Percentiles rank a stretch among this genome's conserved stretches.
phyloP scores from a whole-genome alignment of 768 basidiomycete species.

The Pholiota conissans region DNA sequence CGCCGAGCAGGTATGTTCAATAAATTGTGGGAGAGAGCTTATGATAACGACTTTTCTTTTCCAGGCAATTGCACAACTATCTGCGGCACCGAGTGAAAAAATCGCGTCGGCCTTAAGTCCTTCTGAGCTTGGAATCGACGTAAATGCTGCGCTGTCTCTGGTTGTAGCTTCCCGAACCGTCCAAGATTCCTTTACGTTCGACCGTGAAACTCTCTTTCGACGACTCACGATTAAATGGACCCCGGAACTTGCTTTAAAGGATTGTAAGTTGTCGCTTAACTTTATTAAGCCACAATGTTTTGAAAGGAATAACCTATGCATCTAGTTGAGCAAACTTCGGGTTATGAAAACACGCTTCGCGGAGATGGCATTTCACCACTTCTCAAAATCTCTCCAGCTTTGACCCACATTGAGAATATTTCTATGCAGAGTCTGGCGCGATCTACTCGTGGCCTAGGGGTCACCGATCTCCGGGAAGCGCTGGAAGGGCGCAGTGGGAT shows the following conservation, averaged over 20 bases:
- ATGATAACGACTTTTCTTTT: neutral
- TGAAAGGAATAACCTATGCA: neutral
- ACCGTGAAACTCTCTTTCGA: slow-evolving; percentile 52
- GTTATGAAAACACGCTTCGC: slow-evolving; percentile 54
- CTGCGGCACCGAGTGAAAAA: slow-evolving; percentile 11
- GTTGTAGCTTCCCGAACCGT: slow-evolving; percentile 54
- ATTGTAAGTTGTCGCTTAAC: slow-evolving; percentile 53
- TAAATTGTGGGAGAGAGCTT: neutral
- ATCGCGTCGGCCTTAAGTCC: neutral
- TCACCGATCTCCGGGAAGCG: slow-evolving; percentile 86
- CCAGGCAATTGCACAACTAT: slow-evolving; percentile 13
- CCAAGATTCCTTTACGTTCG: slow-evolving; percentile 65
- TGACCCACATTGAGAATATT: slow-evolving; percentile 91
- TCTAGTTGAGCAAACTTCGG: slow-evolving; percentile 21
- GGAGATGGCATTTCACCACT: slow-evolving; percentile 74
- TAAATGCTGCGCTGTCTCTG: slow-evolving; percentile 45
- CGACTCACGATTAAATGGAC: slow-evolving; percentile 68
- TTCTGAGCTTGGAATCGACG: slow-evolving; percentile 13
- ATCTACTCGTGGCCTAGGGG: slow-evolving; percentile 79
- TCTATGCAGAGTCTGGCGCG: slow-evolving; percentile 84
- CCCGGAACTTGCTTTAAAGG: slow-evolving; percentile 68
- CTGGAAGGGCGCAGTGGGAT: slow-evolving; percentile 82
- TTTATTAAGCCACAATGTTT: neutral
- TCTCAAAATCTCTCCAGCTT: slow-evolving; percentile 76
- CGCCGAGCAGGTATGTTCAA: slow-evolving; percentile 52